phyloP scores from a whole-genome alignment of 2,329 filamentous ascomycete genomes.

The Tolypocladium album region DNA sequence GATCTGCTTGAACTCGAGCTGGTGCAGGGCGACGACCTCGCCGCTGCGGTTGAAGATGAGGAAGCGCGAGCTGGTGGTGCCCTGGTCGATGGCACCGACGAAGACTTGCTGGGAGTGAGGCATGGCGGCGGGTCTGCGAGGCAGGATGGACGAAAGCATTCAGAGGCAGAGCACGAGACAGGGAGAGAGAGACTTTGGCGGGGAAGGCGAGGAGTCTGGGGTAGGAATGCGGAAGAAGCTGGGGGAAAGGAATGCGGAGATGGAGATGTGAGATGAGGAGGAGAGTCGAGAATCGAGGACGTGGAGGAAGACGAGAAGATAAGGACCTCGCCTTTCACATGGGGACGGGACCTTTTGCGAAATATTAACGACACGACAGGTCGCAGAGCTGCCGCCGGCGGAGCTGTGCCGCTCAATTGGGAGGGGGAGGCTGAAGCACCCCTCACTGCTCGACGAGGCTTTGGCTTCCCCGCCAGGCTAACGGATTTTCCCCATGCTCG shows the following conservation, averaged over 20 bases:
- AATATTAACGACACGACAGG: background rate
- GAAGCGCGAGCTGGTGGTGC: conserved; percentile 68
- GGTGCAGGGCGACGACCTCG: conserved; percentile 60
- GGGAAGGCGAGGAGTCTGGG: background rate
- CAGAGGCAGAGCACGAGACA: conserved; percentile 2
- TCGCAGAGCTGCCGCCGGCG: background rate
- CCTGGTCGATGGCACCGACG: conserved; percentile 70
- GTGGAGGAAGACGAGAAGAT: background rate
- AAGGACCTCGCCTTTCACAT: background rate
- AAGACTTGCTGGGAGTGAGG: conserved; percentile 30
- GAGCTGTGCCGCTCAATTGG: background rate
- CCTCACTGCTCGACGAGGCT: background rate
- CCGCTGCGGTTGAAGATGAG: conserved; percentile 65
- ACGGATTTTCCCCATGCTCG: background rate
- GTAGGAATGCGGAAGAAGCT: background rate
- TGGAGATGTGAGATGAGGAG: background rate
- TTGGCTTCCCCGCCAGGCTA: background rate
- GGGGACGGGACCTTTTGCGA: background rate
- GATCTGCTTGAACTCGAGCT: conserved; percentile 64
- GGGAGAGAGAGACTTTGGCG: background rate
- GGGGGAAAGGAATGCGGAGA: background rate
- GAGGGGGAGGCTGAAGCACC: background rate
- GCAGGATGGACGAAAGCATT: conserved; percentile 13
- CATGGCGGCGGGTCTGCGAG: conserved; percentile 16
- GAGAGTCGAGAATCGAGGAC: background rate